phyloP scores from a whole-genome alignment of 768 basidiomycete species.

The Pulveroboletus sp. region DNA sequence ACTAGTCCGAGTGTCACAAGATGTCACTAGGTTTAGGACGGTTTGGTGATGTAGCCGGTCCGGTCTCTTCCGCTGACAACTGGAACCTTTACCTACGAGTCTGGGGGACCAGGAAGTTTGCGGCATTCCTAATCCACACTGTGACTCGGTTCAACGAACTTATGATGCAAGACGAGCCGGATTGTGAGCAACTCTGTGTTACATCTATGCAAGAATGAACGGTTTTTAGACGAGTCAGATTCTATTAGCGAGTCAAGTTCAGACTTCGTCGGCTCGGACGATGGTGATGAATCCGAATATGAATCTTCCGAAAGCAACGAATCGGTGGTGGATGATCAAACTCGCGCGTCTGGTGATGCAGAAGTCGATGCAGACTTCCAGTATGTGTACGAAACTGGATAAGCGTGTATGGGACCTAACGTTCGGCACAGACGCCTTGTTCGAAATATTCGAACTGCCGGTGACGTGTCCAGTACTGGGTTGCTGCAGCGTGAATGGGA shows the following conservation, averaged over 20 bases:
- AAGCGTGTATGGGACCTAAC: not conserved
- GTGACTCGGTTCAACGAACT: not conserved
- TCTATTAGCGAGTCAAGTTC: slow-evolving; percentile 5
- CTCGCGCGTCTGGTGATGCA: not conserved
- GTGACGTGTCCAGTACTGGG: slow-evolving; percentile 42
- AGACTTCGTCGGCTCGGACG: slow-evolving; percentile 4
- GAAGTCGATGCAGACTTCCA: slow-evolving; percentile 23
- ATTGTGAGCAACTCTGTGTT: slow-evolving; percentile 30
- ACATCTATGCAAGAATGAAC: slow-evolving; percentile 50
- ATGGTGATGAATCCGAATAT: slow-evolving; percentile 4
- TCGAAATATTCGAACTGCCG: slow-evolving; percentile 56
- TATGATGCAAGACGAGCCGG: not conserved
- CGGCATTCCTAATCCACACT: not conserved
- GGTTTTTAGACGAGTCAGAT: slow-evolving; percentile 1
- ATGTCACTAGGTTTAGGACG: no score
- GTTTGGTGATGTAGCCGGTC: no score
- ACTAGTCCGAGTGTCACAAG: no score
- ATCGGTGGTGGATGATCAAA: slow-evolving; percentile 1
- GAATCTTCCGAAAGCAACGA: slow-evolving; percentile 11
- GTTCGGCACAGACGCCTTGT: slow-evolving; percentile 56
- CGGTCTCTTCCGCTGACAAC: no score
- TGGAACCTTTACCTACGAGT: no score
- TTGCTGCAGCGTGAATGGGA: slow-evolving; percentile 71
- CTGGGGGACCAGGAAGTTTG: no score
- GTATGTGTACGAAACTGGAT: not conserved